phyloP scores from a whole-genome alignment of 2,329 filamentous ascomycete species.

The Ascochyta pisi region DNA sequence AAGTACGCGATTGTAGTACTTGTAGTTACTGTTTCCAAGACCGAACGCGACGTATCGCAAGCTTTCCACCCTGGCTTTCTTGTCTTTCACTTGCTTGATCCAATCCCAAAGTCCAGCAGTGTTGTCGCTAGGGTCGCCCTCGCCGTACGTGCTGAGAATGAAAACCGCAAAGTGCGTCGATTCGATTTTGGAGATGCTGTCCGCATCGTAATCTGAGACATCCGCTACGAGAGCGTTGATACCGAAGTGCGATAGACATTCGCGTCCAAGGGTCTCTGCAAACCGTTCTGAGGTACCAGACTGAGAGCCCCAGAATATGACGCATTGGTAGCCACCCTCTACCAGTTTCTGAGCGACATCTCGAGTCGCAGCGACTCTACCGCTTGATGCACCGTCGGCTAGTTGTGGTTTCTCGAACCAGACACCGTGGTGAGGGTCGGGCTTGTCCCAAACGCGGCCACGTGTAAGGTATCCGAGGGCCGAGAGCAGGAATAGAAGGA shows the following conservation, averaged over 20 bases:
- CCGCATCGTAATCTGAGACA: slow-evolving; percentile 57
- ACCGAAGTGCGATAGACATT: slow-evolving; percentile 51
- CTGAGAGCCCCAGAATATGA: slow-evolving; percentile 60
- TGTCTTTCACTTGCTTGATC: slow-evolving; percentile 38
- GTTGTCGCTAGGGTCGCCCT: slow-evolving; percentile 52
- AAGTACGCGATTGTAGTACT: slow-evolving; percentile 54
- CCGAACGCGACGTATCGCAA: slow-evolving; percentile 53
- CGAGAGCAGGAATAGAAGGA: slow-evolving; percentile 47
- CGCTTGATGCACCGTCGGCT: slow-evolving; percentile 36
- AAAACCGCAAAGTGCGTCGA: slow-evolving; percentile 43
- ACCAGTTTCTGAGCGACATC: slow-evolving; percentile 56
- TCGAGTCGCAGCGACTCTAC: slow-evolving; percentile 43
- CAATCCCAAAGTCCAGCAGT: slow-evolving; percentile 45
- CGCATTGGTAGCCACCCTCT: slow-evolving; percentile 43
- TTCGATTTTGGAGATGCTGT: slow-evolving; percentile 45
- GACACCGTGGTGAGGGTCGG: slow-evolving; percentile 58
- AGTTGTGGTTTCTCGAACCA: slow-evolving; percentile 60
- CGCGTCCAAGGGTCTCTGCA: slow-evolving; percentile 51
- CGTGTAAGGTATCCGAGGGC: slow-evolving; percentile 52
- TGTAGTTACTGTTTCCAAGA: slow-evolving; percentile 57
- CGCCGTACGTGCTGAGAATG: slow-evolving; percentile 49
- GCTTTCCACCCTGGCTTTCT: slow-evolving; percentile 27
- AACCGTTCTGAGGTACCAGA: slow-evolving; percentile 56
- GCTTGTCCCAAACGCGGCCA: slow-evolving; percentile 55
- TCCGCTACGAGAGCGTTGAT: slow-evolving; percentile 53